phyloP scores from a whole-genome alignment of 345 rosid genomes.

The Geranium brycei region DNA sequence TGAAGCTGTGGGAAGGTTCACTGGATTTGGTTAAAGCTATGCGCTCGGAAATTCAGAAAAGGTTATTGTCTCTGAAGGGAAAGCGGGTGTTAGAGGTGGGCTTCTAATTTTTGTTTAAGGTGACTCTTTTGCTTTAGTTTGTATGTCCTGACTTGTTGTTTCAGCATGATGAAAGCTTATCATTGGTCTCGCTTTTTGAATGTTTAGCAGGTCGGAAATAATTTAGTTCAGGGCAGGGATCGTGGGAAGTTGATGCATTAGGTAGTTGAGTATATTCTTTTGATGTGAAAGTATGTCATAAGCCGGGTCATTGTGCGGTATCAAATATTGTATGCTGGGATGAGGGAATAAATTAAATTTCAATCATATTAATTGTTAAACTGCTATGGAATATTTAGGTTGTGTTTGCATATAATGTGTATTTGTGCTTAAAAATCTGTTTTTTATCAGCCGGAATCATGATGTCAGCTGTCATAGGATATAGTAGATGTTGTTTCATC shows the following conservation, averaged over 20 bases:
- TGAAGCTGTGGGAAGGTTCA: constrained; percentile 97
- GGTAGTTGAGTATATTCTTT: not conserved
- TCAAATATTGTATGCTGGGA: too few species aligned
- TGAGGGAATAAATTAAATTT: too few species aligned
- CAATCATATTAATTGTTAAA: too few species aligned
- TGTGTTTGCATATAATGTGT: not conserved
- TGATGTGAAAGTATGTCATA: too few species aligned
- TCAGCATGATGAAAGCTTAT: not conserved
- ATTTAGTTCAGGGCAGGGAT: not conserved
- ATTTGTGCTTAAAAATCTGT: not conserved
- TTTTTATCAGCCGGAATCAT: not conserved
- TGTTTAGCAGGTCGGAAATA: not conserved
- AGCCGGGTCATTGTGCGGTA: too few species aligned
- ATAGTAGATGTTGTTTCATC: too few species aligned
- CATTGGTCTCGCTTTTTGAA: not conserved
- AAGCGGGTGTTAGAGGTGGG: constrained; percentile 79
- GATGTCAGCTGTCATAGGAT: too few species aligned
- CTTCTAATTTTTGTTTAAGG: constrained; percentile 16
- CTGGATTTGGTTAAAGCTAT: constrained; percentile 79
- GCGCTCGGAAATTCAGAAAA: constrained; percentile 37
- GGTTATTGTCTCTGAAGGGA: constrained; percentile 37
- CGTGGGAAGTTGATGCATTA: not conserved
- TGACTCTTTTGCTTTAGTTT: constrained; percentile 8
- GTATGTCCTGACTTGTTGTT: not conserved
- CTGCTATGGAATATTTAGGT: too few species aligned